These are phyloP conservation scores for Aurifilum marmelostoma DNA, from an alignment of 2,329 filamentous ascomycete species.

Conservation along the genomic window DNA sequence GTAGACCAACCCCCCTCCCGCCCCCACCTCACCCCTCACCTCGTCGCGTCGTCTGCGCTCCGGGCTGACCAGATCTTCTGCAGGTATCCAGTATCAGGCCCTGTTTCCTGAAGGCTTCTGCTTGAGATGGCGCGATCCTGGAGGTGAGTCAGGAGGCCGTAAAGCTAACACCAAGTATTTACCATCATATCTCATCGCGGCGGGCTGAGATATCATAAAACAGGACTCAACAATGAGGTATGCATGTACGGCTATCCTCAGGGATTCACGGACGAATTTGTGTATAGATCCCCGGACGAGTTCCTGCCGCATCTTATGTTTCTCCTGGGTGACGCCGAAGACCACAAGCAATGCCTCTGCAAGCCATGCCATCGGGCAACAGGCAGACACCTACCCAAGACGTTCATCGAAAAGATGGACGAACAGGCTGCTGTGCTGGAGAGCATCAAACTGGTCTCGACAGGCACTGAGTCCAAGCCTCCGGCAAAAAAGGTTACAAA, in stretches of 20 bases:
- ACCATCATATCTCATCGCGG: neutral
- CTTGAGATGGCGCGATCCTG: slow-evolving; percentile 20
- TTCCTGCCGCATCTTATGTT: slow-evolving; percentile 57
- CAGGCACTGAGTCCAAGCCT: slow-evolving; percentile 19
- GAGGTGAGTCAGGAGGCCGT: neutral
- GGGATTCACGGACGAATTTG: slow-evolving; percentile 32
- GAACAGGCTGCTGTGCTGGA: slow-evolving; percentile 19
- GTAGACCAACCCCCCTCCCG: neutral
- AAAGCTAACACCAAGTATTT: no score
- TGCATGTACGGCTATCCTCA: slow-evolving; percentile 25
- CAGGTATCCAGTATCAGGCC: slow-evolving; percentile 25
- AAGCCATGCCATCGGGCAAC: slow-evolving; percentile 34
- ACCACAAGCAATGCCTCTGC: slow-evolving; percentile 55
- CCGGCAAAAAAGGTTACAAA: slow-evolving; percentile 22
- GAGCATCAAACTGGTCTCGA: slow-evolving; percentile 8
- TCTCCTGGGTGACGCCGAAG: slow-evolving; percentile 52
- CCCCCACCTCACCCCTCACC: neutral
- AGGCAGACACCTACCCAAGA: slow-evolving; percentile 22
- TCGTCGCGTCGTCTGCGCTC: neutral
- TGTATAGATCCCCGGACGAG: slow-evolving; percentile 57
- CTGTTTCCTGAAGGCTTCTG: slow-evolving; percentile 26
- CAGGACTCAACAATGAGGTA: slow-evolving; percentile 19
- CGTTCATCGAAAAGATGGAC: slow-evolving; percentile 25
- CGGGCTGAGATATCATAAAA: neutral
- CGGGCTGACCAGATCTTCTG: neutral